These are phyloP conservation scores for Xylariomycetidae sp. DNA, from an alignment of 2,329 filamentous ascomycete genomes.

Conservation along the genomic window DNA sequence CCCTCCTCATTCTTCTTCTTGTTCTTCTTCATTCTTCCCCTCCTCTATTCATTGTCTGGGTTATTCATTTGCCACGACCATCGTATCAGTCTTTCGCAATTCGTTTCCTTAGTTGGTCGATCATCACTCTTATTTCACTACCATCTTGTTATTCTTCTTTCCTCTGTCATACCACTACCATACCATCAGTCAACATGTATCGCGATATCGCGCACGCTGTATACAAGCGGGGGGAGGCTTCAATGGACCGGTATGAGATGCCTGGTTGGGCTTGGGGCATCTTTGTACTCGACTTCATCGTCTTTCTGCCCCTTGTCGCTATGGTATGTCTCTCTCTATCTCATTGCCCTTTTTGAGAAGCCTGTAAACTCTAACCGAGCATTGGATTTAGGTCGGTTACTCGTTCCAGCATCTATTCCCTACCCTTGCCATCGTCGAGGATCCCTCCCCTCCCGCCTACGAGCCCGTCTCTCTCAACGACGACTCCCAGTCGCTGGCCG, in stretches of 20 bases:
- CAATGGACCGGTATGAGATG: constrained; percentile 25
- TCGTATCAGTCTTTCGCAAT: too few relatives aligned
- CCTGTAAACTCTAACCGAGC: too few relatives aligned
- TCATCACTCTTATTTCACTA: background rate
- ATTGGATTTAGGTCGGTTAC: constrained; percentile 49
- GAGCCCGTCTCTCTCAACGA: constrained; percentile 44
- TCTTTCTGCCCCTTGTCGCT: constrained; percentile 41
- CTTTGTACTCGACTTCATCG: constrained; percentile 34
- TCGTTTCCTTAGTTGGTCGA: background rate
- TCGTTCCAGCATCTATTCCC: constrained; percentile 47
- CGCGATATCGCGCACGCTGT: constrained; percentile 28
- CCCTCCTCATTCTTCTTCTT: background rate
- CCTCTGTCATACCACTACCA: background rate
- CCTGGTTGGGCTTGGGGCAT: constrained; percentile 38
- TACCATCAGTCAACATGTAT: constrained; percentile 23
- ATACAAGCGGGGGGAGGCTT: constrained; percentile 32
- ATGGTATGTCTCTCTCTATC: constrained; percentile 34
- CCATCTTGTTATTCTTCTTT: constrained; percentile 4
- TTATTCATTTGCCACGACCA: constrained; percentile 1
- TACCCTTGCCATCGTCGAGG: constrained; percentile 53
- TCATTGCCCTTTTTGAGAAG: too few relatives aligned
- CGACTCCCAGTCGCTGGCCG: constrained; percentile 28
- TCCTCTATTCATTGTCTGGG: constrained; percentile 1
- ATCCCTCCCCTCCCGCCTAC: constrained; percentile 52
- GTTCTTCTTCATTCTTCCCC: background rate